These are phyloP conservation scores for Sporormia fimetaria DNA, from an alignment of 495 filamentous ascomycete genomes.

Conservation along the genomic window DNA sequence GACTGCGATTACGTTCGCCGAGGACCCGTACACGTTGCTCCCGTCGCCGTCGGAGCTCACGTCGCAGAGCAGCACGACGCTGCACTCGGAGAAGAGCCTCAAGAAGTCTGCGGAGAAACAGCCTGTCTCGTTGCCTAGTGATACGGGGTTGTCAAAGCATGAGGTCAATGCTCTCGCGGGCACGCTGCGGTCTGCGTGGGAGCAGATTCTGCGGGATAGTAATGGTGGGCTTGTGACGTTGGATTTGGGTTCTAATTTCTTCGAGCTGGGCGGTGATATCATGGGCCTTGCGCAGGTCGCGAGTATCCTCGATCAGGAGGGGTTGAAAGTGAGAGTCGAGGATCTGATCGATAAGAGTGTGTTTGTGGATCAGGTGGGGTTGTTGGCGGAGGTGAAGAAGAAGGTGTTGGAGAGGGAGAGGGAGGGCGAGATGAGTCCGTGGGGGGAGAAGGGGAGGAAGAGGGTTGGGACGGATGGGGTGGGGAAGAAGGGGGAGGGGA, in stretches of 20 bases:
- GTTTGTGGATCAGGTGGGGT: slow-evolving; percentile 41
- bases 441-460: slow-evolving; percentile 18
- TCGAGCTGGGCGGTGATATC: slow-evolving; percentile 43
- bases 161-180: slow-evolving; percentile 41
- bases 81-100: slow-evolving; percentile 22
- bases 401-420: slow-evolving; percentile 15
- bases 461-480: not conserved
- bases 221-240: slow-evolving; percentile 25
- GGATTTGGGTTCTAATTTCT: slow-evolving; percentile 42
- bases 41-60: slow-evolving; percentile 33
- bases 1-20: slow-evolving; percentile 36
- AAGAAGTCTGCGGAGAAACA: slow-evolving; percentile 13
- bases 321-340: slow-evolving; percentile 40
- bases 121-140: not conserved
- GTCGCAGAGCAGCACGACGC: slow-evolving; percentile 30
- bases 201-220: slow-evolving; percentile 37
- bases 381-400: slow-evolving; percentile 26
- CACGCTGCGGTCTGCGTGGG: slow-evolving; percentile 40
- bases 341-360: slow-evolving; percentile 41
- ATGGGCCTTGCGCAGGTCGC: slow-evolving; percentile 41
- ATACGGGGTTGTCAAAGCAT: slow-evolving; percentile 33
- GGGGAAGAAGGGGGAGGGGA: slow-evolving; percentile 1
- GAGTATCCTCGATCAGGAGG: slow-evolving; percentile 40
- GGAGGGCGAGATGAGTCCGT: slow-evolving; percentile 10
- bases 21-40: slow-evolving; percentile 36